These are phyloP conservation scores for Komagataea norvegica DNA, from an alignment of 1,139 yeast genomes.

Conservation along the genomic window DNA sequence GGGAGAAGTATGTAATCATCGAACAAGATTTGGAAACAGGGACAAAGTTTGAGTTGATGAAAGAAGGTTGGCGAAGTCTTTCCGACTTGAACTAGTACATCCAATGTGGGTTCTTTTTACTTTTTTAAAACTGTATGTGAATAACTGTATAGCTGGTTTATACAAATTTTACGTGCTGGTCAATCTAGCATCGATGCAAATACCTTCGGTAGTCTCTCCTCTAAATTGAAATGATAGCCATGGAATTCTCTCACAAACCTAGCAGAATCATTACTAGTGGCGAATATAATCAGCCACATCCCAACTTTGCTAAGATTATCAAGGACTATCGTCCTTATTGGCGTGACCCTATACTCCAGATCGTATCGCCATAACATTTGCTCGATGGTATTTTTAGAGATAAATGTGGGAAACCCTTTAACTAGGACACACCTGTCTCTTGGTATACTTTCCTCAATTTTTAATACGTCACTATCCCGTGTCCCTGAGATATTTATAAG, in stretches of 20 bases:
- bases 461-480: slow-evolving; percentile 9
- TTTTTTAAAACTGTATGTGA: neutral
- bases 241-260: slow-evolving; percentile 53
- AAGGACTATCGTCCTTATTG: slow-evolving; percentile 29
- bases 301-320: slow-evolving; percentile 29
- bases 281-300: slow-evolving; percentile 46
- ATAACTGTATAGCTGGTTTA: slow-evolving; percentile 1
- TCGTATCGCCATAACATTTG: slow-evolving; percentile 41
- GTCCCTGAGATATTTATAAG: neutral
- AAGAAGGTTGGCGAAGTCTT: slow-evolving; percentile 77
- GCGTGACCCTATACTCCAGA: slow-evolving; percentile 30
- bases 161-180: too few relatives aligned
- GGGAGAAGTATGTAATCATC: slow-evolving; percentile 80
- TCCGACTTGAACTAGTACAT: slow-evolving; percentile 10
- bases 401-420: slow-evolving; percentile 35
- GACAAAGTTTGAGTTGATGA: slow-evolving; percentile 50
- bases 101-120: too few relatives aligned
- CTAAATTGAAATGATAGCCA: slow-evolving; percentile 40
- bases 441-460: neutral
- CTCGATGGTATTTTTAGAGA: slow-evolving; percentile 26
- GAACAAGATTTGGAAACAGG: slow-evolving; percentile 37
- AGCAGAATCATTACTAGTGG: slow-evolving; percentile 43
- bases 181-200: slow-evolving; percentile 33
- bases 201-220: slow-evolving; percentile 31
- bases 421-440: slow-evolving; percentile 31